Conservation (phyloP, 192 early-diverging fungal species). For the Mycoemilia scoparia region DNA sequence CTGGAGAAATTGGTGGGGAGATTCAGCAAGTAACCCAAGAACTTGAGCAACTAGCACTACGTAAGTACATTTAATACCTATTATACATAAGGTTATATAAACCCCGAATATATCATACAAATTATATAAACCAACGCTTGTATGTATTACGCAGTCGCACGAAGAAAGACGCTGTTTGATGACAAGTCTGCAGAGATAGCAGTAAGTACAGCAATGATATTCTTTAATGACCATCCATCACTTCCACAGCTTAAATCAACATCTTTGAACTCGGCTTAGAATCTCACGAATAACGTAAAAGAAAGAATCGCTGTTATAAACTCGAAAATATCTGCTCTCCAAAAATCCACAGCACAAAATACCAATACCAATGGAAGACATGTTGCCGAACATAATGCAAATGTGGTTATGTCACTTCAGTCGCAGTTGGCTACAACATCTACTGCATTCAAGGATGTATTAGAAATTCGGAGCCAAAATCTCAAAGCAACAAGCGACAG, state of each 20-base stretch:
- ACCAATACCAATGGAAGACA: conserved; percentile 36
- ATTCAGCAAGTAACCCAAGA: conserved; percentile 69
- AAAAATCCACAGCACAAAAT: conserved; percentile 32
- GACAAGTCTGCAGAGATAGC: conserved; percentile 92
- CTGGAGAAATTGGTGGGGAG: conserved; percentile 65
- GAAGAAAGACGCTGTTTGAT: conserved; percentile 89
- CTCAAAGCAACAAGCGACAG: conserved; percentile 82
- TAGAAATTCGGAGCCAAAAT: conserved; percentile 91
- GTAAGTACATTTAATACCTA: conserved; percentile 26
- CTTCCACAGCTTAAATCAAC: background rate
- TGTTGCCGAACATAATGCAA: conserved; percentile 71
- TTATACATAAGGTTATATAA: background rate
- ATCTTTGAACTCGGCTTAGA: conserved; percentile 23
- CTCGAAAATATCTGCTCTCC: conserved; percentile 78
- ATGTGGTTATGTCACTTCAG: conserved; percentile 85
- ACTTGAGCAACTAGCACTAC: conserved; percentile 65
- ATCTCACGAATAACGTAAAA: conserved; percentile 81
- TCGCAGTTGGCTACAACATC: conserved; percentile 79
- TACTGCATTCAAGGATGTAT: conserved; percentile 79
- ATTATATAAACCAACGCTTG: background rate
- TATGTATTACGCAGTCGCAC: conserved; percentile 47
- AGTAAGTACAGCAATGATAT: conserved; percentile 16
- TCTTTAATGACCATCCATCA: background rate
- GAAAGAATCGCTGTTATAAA: conserved; percentile 91
- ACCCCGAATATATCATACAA: background rate